Conservation (phyloP, 768 basidiomycete genomes). For the Mycena vulgaris region DNA sequence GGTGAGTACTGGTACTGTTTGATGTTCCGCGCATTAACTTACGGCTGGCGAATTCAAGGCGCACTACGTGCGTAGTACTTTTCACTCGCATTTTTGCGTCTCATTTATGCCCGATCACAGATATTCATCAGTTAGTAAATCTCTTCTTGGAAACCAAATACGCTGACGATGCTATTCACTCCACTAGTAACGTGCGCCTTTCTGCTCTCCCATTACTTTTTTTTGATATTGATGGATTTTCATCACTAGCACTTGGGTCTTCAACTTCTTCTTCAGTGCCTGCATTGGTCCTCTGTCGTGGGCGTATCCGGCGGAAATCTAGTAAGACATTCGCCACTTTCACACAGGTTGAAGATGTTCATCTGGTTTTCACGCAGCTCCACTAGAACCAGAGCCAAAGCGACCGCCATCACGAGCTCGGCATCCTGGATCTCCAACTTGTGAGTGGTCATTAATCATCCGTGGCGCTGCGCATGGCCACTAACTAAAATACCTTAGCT, state of each 20-base stretch:
- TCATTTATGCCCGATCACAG: conserved; percentile 33
- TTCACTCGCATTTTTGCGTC: not conserved
- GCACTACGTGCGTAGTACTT: conserved; percentile 52
- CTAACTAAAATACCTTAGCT: conserved; percentile 41
- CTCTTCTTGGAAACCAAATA: not conserved
- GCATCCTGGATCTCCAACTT: conserved; percentile 64
- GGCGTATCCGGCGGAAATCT: conserved; percentile 64
- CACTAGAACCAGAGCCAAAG: conserved; percentile 60
- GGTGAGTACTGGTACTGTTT: conserved; percentile 41
- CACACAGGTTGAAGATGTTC: not conserved
- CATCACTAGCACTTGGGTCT: conserved; percentile 57
- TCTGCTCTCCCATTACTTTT: not conserved
- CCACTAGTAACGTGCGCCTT: conserved; percentile 46
- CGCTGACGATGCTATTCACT: not conserved
- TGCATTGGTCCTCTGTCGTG: conserved; percentile 63
- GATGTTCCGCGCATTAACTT: not conserved
- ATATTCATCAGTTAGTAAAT: conserved; percentile 58
- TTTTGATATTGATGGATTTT: not conserved
- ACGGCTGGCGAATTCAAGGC: conserved; percentile 43
- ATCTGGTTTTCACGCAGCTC: conserved; percentile 41
- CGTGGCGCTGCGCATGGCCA: not conserved
- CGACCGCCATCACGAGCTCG: conserved; percentile 61
- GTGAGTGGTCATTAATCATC: conserved; percentile 37
- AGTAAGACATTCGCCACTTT: conserved; percentile 26
- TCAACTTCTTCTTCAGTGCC: conserved; percentile 64